Evolutionary conservation across 352 stramenopile genomes (phyloP), one percentile per base, ranked within the genome.

Genomic region (Pythium biforme): DNA sequence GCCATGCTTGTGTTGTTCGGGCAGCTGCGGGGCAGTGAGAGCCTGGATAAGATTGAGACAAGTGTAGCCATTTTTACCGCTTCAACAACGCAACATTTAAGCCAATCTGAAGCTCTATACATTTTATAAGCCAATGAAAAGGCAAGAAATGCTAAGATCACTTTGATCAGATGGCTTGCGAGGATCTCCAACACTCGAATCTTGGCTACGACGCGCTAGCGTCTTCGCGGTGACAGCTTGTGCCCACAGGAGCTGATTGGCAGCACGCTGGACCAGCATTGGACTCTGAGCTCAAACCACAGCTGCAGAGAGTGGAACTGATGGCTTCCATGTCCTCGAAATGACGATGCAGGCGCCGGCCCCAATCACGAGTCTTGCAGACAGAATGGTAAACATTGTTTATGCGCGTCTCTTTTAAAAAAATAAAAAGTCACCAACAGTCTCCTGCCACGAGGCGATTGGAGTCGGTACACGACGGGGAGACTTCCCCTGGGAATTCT

Each of bases 51-150:
- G 48, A 54, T 26, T 20, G 26, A 22, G 17, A 25, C 48, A 54
- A 52, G 48, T 54, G 48, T 54, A 54, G 48, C 48, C 48, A 54
- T 54, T 41, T 54, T 54, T 54, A 54, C 25, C 46, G 25, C 48
- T 54, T 54, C 48, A 54, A 54, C 48, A 20, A n/a, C 23, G 23
- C n/a, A 5, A 25, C 8, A 37, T 37, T 11, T 37, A 27, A 33
- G 11, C 50, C 31, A 57, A 57, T 57, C 22, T 2, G 47, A 57
- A 11, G 4, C 1, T 20, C 8, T 20, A 31, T 47, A 17, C 2
- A 10, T 33, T 22, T 46, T 46, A 22, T 31, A 3, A 29, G 20
- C 50, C 50, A 57, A 57, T 57, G 2, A 22, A 47, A 12, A 25
- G 40, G 0, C 1, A 26, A 1, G n/a, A n/a, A 43, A 43, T 20